Evolutionary conservation across 257 asterid genomes (phyloP), one percentile per base, ranked within the genome.

Genomic region (Nicotiana sylvestris): DNA sequence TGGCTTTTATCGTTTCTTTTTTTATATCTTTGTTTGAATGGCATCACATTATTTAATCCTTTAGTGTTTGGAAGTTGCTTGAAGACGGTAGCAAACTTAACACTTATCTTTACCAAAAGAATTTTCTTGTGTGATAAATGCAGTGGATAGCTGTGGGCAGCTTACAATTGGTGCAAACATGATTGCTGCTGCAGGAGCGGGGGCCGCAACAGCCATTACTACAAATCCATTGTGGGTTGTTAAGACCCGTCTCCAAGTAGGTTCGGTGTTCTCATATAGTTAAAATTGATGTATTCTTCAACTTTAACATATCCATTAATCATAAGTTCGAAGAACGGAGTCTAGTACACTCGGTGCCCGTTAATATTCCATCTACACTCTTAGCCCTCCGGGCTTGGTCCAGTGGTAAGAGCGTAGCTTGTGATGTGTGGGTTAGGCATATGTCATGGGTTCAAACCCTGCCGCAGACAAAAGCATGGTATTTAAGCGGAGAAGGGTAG

Each of bases 191-290:
- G 88, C 95, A 5, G 98, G 97, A 78, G 98, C 98, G 77, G 98
- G 98, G 76, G 97, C 95, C 58, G 97, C 98, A 69, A 95, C 98
- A 64, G 70, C 98, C 67, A 83, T 93, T 81, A 87, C 94, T 5
- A 90, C 91, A 80, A 95, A 95, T 89, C 98, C 98, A 9, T 86
- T 95, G 83, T 95, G 98, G 98, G 98, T 95, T 87, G 98, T 95
- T 80, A 95, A 95, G 88, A 95, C 98, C 62, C 88, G 98, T 61
- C 96, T 95, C 84, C 98, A 93, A 89, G 98, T 95, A 90, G 85
- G 92, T 85, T 88, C 84, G 84, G 53, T 85, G 87, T 69, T 83
- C 55, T 56, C 49, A 58, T 77, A 49, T 43, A 60, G 67, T 64
- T n/a, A 49, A 27, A 13, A 5, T 6, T 12, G 61, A 6, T 72